Evolutionary conservation across 225 moss, liverwort and hornwort genomes (phyloP), one percentile per base, ranked within the genome.

Genomic region (Neckera pumila): DNA sequence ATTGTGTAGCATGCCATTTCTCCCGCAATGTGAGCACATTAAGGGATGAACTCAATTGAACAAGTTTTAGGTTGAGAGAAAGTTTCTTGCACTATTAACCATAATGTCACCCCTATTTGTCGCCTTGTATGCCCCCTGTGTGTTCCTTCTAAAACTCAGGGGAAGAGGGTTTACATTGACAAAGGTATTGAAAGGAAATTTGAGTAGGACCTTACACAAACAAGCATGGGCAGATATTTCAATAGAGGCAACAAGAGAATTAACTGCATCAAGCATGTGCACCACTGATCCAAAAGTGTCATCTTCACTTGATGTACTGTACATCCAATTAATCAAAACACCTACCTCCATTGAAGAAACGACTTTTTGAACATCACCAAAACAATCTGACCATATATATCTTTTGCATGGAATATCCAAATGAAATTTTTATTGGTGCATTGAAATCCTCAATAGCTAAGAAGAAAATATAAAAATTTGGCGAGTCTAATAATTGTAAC

Each of bases 231-330:
- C 7, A 69, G 22, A 67, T 12, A 67, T 67, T n/a, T 67, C 22
- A n/a, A 21, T 22, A 38, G 22, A 23, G 4, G 23, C 7, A 69
- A 38, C 7, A 69, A 38, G 38, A 4, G 69, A 67, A 66, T 3
- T 3, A 36, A 36, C 2, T 63, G 4, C 31, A 31, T 16, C 66
- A n/a, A n/a, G n/a, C n/a, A n/a, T n/a, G 23, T 23, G 14, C 0
- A 4, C 4, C 23, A 40, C 1, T 14, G 4, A 23, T 25, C 25
- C 3, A 14, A 40, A 70, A 4, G 33, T 33, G 33, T 27, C 38
- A 22, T n/a, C 38, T n/a, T 67, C 12, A 6, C 1, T 4, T 0
- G 1, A 67, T 12, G 7, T 22, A 14, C 42, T 12, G 7, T 22
- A 14, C 42, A 71, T 71, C 42, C 4, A 72, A 43, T 43, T 43